These are phyloP conservation scores for Arachis hypogaea DNA, from an alignment of 306 rosid species.

Conservation along the genomic window DNA sequence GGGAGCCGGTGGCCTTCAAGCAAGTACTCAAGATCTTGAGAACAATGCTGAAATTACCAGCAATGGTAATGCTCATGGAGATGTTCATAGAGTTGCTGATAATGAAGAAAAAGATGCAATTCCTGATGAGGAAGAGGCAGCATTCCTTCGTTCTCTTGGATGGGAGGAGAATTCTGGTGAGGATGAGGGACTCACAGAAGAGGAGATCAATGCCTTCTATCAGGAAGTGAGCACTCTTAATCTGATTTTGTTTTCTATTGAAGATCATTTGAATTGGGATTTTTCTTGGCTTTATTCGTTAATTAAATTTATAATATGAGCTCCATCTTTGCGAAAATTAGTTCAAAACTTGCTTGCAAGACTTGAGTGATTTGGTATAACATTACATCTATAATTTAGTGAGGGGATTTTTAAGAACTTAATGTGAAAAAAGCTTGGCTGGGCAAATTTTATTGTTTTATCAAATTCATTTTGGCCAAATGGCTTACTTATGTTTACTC, in stretches of 20 bases:
- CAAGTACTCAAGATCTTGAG: constrained; percentile 53
- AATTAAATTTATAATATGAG: background rate
- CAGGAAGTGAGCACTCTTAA: constrained; percentile 61
- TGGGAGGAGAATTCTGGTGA: constrained; percentile 94
- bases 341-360: constrained; percentile 2
- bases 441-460: constrained; percentile 10
- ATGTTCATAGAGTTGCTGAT: constrained; percentile 49
- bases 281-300: constrained; percentile 1
- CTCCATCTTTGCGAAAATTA: constrained; percentile 1
- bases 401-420: constrained; percentile 17
- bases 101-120: constrained; percentile 42
- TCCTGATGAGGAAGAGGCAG: constrained; percentile 91
- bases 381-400: constrained; percentile 7
- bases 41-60: constrained; percentile 60
- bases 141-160: constrained; percentile 96
- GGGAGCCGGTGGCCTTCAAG: constrained; percentile 54
- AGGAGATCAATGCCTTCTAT: constrained; percentile 84
- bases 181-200: constrained; percentile 95
- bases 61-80: constrained; percentile 61
- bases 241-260: constrained; percentile 5
- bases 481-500: constrained; percentile 28
- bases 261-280: constrained; percentile 15
- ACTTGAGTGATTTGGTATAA: constrained; percentile 12
- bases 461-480: background rate
- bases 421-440: constrained; percentile 4